Percentiles rank a stretch among this genome's conserved stretches.
Evolutionary conservation across 768 basidiomycete genomes (phyloP).

Genomic region (Mycena alexandri): DNA sequence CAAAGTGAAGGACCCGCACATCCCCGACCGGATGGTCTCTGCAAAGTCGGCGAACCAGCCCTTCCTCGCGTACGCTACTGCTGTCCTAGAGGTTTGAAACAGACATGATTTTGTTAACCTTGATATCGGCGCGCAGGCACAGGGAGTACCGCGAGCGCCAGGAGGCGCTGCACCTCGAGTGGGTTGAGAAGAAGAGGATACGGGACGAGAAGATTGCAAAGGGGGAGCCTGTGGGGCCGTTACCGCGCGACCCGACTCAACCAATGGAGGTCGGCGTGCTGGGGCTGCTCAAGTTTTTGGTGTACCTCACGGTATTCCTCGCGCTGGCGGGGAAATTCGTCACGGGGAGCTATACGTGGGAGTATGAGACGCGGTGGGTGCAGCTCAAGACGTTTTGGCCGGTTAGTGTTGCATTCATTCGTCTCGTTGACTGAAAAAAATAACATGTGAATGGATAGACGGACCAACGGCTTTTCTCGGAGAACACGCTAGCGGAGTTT

Average conservation of each 20-base stretch:
- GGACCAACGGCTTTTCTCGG: conserved; percentile 81
- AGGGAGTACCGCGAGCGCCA: conserved; percentile 74
- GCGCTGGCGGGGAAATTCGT: conserved; percentile 84
- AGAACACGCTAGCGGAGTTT: conserved; percentile 71
- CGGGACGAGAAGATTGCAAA: conserved; percentile 79
- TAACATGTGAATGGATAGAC: conserved; percentile 50
- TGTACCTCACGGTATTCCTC: conserved; percentile 65
- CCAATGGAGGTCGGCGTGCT: conserved; percentile 73
- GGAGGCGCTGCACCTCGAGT: conserved; percentile 71
- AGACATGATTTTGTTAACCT: no score
- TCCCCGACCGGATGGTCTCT: conserved; percentile 78
- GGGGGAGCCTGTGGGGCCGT: conserved; percentile 80
- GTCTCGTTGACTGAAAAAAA: not conserved
- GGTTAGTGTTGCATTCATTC: conserved; percentile 48
- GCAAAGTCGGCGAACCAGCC: conserved; percentile 89
- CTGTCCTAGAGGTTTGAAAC: not conserved
- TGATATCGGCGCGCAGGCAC: conserved; percentile 57
- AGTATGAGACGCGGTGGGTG: conserved; percentile 76
- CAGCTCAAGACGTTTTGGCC: conserved; percentile 74
- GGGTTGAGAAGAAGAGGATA: conserved; percentile 77
- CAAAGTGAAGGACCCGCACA: conserved; percentile 72
- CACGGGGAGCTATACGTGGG: conserved; percentile 90
- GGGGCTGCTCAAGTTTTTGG: conserved; percentile 77
- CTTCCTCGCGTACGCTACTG: conserved; percentile 77
- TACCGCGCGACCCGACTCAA: conserved; percentile 80